phyloP scores from a whole-genome alignment of 257 asterid genomes.

The Fraxinus excelsior region DNA sequence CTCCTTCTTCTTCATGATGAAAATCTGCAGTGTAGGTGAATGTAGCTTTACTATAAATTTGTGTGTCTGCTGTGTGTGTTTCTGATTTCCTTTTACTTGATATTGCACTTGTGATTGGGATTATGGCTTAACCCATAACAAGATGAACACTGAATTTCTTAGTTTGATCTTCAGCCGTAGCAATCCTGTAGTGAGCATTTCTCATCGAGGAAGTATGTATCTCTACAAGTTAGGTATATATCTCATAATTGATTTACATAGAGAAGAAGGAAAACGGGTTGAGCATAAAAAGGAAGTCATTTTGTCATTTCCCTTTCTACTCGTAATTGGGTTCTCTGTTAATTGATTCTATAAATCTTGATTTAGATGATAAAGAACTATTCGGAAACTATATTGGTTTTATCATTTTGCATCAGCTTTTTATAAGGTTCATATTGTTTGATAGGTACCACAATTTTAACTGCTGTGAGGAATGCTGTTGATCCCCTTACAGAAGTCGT shows the following conservation, averaged over 20 bases:
- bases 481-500: conserved; percentile 40
- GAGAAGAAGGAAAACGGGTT: too few relatives aligned
- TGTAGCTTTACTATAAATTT: background rate
- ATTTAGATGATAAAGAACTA: background rate
- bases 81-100: too few relatives aligned
- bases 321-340: background rate
- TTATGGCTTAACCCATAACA: background rate
- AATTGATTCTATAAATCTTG: background rate
- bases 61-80: too few relatives aligned
- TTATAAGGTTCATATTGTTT: background rate
- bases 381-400: background rate
- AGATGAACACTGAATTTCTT: background rate
- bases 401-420: background rate
- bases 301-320: background rate
- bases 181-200: background rate
- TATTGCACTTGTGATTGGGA: background rate
- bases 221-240: too few relatives aligned
- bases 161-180: background rate
- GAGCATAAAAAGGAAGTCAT: background rate
- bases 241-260: too few relatives aligned
- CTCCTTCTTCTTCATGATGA: background rate
- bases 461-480: conserved; percentile 39
- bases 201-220: background rate
- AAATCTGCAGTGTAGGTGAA: background rate
- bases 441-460: conserved; percentile 52